Base-by-base conservation (phyloP, 2,329 filamentous ascomycete genomes). In the Ceratocystis destructans region DNA sequence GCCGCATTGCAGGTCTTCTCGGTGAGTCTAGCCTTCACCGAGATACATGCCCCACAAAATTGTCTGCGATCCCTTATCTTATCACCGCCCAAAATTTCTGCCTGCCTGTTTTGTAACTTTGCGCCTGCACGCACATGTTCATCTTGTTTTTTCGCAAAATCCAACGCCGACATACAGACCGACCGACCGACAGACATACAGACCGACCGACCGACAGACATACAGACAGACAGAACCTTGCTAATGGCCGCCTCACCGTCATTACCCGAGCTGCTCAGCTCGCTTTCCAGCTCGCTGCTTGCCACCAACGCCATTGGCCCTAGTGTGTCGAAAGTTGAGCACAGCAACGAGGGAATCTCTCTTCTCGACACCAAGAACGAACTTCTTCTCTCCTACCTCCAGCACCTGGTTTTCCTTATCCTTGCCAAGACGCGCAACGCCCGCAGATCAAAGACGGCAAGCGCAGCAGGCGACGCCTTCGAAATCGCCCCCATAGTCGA, bases 321-420 rank as follows among this genome's bases (percentile, higher is more conserved):
- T 0, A 83, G 83, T 62, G 74, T 85, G 20, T 74, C 80, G n/a
- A 75, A 79, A 15, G 82, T 95, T 68, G 78, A 87, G 62, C 84
- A 89, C n/a, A 87, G 89, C 1, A 81, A 87, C 70, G 86, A 96
- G 72, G 93, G 94, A 73, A 94, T 99, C 67, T 96, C 94, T 0
- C 84, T 99, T 0, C 86, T 99, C 72, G 91, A 97, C 73, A 86
- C 90, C 70, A 99, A 99, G 78, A 97, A 95, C 76, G 94, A 99
- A 74, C 82, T 99, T n/a, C 85, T 99, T 20, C 85, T 99, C 48
- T 93, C 93, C 3, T 99, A 99, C 76, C 81, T 99, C 0, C 93
- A 99, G 72, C 95, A 96, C 72, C 84, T 97, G 3, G 89, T 94
- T 57, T 96, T 96, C 71, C 79, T 96, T 50, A 87, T 96, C 57